Conservation (phyloP, 2,329 filamentous ascomycete genomes). For the Grosmannia clavigera region DNA sequence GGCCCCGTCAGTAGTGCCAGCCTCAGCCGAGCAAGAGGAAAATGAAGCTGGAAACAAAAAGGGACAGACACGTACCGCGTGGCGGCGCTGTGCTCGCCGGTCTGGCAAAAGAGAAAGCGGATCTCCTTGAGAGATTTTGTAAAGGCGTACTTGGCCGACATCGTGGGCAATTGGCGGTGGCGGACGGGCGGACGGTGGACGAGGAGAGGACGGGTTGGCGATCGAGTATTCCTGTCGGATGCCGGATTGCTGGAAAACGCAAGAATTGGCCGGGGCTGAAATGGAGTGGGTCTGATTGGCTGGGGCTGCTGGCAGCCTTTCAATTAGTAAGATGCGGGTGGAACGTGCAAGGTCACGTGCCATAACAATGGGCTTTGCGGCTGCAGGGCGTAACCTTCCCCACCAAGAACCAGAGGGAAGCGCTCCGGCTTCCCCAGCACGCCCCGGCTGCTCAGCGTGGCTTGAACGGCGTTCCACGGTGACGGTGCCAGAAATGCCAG, state of each 20-base stretch:
- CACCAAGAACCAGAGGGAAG: not conserved
- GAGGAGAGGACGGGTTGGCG: not conserved
- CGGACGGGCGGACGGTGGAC: not conserved
- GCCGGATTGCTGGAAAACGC: not conserved
- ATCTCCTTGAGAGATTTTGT: slow-evolving; percentile 82
- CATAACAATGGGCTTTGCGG: not conserved
- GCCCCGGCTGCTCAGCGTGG: not conserved
- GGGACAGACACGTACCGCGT: slow-evolving; percentile 47
- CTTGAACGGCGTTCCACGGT: not conserved
- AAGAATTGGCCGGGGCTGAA: slow-evolving; percentile 1
- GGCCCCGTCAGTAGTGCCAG: not conserved
- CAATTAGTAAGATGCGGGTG: not conserved
- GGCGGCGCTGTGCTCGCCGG: slow-evolving; percentile 77
- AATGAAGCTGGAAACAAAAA: not conserved
- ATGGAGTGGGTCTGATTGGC: slow-evolving; percentile 8
- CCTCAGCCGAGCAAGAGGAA: not conserved
- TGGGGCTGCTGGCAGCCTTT: not conserved
- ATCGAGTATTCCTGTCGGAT: not conserved
- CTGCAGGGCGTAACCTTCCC: not conserved
- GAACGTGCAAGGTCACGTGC: not conserved
- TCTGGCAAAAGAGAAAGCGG: slow-evolving; percentile 95
- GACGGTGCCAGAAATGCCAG: not conserved
- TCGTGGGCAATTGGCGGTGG: slow-evolving; percentile 27
- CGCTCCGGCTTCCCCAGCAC: not conserved
- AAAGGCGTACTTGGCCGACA: slow-evolving; percentile 93